Evolutionary conservation across 2,329 filamentous ascomycete species (phyloP), one percentile per base, ranked within the genome.

Genomic region (Penicillium sp.): DNA sequence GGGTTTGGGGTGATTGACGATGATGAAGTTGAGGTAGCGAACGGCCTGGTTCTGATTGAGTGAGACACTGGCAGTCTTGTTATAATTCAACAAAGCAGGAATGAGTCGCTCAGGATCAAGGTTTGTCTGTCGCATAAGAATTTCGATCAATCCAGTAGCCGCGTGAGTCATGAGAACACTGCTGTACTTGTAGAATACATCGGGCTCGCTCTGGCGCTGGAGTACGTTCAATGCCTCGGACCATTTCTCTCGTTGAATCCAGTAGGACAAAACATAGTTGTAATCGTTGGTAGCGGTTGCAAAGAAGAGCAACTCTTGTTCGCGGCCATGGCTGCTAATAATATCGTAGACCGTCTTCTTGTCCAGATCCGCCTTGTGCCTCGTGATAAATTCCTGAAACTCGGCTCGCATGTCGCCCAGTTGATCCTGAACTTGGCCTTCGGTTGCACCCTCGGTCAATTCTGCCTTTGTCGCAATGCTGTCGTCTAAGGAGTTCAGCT

Each of bases 211-310:
- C 79, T 99, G 95, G 77, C 91, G 93, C 80, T 97, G 96, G 56
- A 99, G 83, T 44, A 98, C 93, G 59, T 88, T 86, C 67, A 99
- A 82, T 2, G 93, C 92, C 70, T 97, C 93, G 4, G 82, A 80
- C 95, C 95, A 99, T 70, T 91, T 88, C 79, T 98, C 95, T 62
- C 94, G 86, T 78, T 98, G 95, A 19, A 98, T 90, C 95, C 95
- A 99, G 78, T 99, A 99, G 10, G 92, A 91, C 15, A 99, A 82
- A 24, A 98, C 93, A 73, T 96, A 99, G 75, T 96, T 92, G 80
- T 95, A 93, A 76, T 99, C 95, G 70, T 94, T 91, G 51, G 96
- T 85, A 7, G 91, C 88, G 61, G 90, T 95, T 22, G 95, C 95
- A 79, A 93, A 99, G 79, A 89, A 95, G 0, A 99, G 83, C 2